phyloP scores from a whole-genome alignment of 208 protist genomes.

The Giardia muris region DNA sequence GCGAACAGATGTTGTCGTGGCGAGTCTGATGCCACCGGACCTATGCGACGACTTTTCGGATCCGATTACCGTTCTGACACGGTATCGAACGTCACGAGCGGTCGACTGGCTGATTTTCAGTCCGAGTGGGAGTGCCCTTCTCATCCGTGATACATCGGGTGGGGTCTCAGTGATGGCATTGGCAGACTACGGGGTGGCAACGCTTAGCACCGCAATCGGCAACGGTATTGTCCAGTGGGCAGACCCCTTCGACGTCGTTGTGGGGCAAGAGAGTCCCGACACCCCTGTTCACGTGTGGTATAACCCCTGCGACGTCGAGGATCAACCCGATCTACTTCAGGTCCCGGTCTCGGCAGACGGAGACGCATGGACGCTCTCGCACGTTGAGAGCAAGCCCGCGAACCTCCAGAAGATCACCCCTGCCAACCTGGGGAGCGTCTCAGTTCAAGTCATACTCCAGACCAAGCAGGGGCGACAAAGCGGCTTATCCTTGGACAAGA shows the following conservation, averaged over 20 bases:
- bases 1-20: not conserved
- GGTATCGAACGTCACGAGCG: not conserved
- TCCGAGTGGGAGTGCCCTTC: not conserved
- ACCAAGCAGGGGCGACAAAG: not conserved
- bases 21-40: conserved; percentile 8
- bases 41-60: conserved; percentile 14
- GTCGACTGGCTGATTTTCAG: conserved; percentile 8
- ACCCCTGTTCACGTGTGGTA: conserved; percentile 6
- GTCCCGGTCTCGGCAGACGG: not conserved
- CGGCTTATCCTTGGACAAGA: not conserved
- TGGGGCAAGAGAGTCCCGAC: conserved; percentile 14
- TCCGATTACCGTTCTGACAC: not conserved
- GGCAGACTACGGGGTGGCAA: not conserved
- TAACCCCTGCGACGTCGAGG: conserved; percentile 8
- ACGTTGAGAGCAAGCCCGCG: not conserved
- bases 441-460: not conserved
- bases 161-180: not conserved
- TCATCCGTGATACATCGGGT: conserved; percentile 3
- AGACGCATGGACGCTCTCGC: not conserved
- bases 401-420: not conserved
- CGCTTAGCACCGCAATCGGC: not conserved
- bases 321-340: not conserved
- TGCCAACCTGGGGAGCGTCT: not conserved
- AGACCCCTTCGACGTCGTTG: conserved; percentile 24
- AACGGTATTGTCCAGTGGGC: conserved; percentile 20